Evolutionary conservation across 441 rosid species (phyloP), one percentile per base, ranked within the genome.

Genomic region (Isatis lusitanica): DNA sequence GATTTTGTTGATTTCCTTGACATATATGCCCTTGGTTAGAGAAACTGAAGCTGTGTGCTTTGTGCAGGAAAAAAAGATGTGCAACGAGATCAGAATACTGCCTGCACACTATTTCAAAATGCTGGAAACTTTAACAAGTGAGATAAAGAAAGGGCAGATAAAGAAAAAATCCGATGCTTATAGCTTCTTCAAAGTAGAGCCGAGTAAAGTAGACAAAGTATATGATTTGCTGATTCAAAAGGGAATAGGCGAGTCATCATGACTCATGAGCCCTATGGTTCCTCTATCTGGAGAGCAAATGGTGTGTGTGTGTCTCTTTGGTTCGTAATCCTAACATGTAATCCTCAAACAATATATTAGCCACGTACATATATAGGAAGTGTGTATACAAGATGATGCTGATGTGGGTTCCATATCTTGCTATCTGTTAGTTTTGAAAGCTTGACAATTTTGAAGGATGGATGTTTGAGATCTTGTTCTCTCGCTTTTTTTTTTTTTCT

Each of bases 61-160:
- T 50, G 17, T 60, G 84, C 83, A 94, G 98, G 98, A 94, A 81
- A 88, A 80, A 68, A 80, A 18, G 39, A 85, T 92, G 46, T 94
- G 98, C 56, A 33, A 78, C 9, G 98, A 94, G 79, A 79, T 78
- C 56, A 87, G 90, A 79, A 76, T 90, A 72, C 81, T 92, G 30
- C 97, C 97, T 9, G 59, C 88, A 4, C 96, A 94, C 65, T 94
- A 94, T 77, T 88, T 94, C 42, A 87, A 83, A 46, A 90, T 94
- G 94, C 70, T 90, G 67, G 90, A 92, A 65, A 81, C 75, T 17
- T 76, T 92, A 79, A 86, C 94, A 12, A 74, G 53, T 28, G 93
- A 86, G 84, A 81, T 92, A 18, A 58, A 79, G 83, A 86, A 78
- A 63, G 97, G 96, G 65, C 84, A 77, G 47, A 74, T 94, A 15